Base-by-base conservation (phyloP, 129 eudicot species). In the Mikania micrantha region DNA sequence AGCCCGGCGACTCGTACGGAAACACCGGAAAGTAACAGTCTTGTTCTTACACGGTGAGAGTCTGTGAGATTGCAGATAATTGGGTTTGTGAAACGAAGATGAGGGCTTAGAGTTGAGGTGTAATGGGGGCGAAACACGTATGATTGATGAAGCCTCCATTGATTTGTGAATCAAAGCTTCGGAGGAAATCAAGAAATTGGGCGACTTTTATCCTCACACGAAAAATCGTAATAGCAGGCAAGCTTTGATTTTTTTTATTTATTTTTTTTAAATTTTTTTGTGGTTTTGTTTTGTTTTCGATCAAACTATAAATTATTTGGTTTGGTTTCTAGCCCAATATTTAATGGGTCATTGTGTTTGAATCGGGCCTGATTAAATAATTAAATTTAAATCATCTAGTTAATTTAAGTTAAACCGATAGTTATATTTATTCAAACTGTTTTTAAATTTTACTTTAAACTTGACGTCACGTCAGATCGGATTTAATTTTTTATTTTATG, bases 181-280 rank as follows among this genome's bases (percentile, higher is more conserved):
- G 68, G 45, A n/a, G 5, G 19, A 54, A 41, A 44, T 40, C 54
- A 52, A 74, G 72, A 27, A 1, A 11, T 17, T 54, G 71, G 50
- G 47, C 25, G 72, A 74, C 67, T 66, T 74, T 42, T 74, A 74
- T 74, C 79, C 73, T 74, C 73, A 66, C 67, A 53, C 21, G 31
- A 39, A 10, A 56, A 50, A 44, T 42, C 3, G 29, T 34, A 5
- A 5, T 8, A 39, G 47, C 41, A 28, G 53, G 42, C 15, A 53
- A 50, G 28, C 28, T 50, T 53, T 24, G 32, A 53, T 53, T 53
- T 53, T 53, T 53, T 19, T 21, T 22, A n/a, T n/a, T n/a, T n/a
- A n/a, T 4, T 53, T 10, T 53, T 21, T 19, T 20, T 50, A 7
- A 16, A n/a, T n/a, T 48, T 50, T 22, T 53, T 53, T 53, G 60